Conservation (phyloP, 1,284 basidiomycete species). For the Cystobasidium sp. region DNA sequence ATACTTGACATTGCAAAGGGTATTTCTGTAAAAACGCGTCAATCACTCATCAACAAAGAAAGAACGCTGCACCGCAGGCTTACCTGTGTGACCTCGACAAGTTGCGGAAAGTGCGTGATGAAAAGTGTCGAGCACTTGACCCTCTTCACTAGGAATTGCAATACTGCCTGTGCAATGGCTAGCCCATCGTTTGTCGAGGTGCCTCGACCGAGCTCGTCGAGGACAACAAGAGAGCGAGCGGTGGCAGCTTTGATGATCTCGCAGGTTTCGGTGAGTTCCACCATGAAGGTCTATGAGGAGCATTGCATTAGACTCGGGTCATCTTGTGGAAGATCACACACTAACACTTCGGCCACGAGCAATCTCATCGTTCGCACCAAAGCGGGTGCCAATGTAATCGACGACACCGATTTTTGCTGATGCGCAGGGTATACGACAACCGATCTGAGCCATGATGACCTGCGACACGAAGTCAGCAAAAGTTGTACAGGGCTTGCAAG, state of each 20-base stretch:
- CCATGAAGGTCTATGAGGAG: conserved; percentile 64
- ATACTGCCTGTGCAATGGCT: conserved; percentile 77
- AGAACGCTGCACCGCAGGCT: background rate
- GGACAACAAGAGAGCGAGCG: conserved; percentile 64
- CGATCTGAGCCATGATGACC: conserved; percentile 61
- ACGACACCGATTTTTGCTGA: conserved; percentile 73
- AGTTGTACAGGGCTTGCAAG: background rate
- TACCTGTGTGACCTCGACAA: conserved; percentile 45
- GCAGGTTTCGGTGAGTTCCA: conserved; percentile 91
- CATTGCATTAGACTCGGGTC: conserved; percentile 79
- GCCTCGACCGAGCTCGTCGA: conserved; percentile 72
- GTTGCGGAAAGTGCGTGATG: conserved; percentile 83
- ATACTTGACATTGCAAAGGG: conserved; percentile 64
- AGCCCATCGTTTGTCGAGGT: conserved; percentile 85
- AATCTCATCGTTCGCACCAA: conserved; percentile 78
- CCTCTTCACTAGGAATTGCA: conserved; percentile 73
- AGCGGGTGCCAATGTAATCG: conserved; percentile 79
- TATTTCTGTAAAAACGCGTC: conserved; percentile 35
- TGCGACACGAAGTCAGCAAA: background rate
- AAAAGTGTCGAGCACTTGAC: conserved; percentile 82
- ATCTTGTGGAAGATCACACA: conserved; percentile 59
- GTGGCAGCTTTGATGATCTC: conserved; percentile 69
- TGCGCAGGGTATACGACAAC: conserved; percentile 67
- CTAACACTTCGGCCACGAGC: conserved; percentile 66
- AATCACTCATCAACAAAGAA: background rate